phyloP scores from a whole-genome alignment of 345 rosid genomes.

The Brassica juncea region DNA sequence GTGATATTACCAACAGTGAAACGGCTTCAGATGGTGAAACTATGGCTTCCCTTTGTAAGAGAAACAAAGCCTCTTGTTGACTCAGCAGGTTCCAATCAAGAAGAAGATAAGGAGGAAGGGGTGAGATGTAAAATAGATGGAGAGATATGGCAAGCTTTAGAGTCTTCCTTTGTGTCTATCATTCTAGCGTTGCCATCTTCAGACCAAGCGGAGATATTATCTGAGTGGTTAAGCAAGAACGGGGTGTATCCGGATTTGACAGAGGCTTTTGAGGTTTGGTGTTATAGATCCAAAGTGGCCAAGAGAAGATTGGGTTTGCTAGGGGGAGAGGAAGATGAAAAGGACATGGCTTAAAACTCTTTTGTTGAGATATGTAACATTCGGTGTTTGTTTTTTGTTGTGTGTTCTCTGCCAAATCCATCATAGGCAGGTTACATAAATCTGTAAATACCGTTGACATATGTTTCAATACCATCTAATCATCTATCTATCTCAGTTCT shows the following conservation, averaged over 20 bases:
- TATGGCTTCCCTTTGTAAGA: slow-evolving; percentile 91
- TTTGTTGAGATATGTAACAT: background rate
- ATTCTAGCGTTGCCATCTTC: slow-evolving; percentile 74
- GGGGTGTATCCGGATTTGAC: slow-evolving; percentile 83
- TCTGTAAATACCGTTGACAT: slow-evolving; percentile 25
- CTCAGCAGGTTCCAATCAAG: slow-evolving; percentile 31
- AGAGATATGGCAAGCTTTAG: slow-evolving; percentile 82
- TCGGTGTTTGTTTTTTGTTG: background rate
- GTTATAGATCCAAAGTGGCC: slow-evolving; percentile 78
- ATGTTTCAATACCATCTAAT: too few relatives aligned
- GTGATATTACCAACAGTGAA: slow-evolving; percentile 66
- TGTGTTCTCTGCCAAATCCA: slow-evolving; percentile 8
- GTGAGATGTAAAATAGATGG: slow-evolving; percentile 51
- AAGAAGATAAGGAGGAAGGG: slow-evolving; percentile 31
- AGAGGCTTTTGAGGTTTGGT: slow-evolving; percentile 91
- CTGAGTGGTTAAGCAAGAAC: slow-evolving; percentile 66
- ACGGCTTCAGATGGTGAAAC: slow-evolving; percentile 66
- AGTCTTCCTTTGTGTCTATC: slow-evolving; percentile 69
- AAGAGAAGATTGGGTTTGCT: slow-evolving; percentile 60
- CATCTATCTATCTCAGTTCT: too few relatives aligned
- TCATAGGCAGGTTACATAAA: background rate
- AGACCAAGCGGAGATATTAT: slow-evolving; percentile 78
- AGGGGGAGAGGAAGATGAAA: background rate
- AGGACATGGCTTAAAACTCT: background rate
- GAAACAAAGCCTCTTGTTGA: slow-evolving; percentile 63